phyloP scores from a whole-genome alignment of 148 eudicot genomes.

The Silene latifolia region DNA sequence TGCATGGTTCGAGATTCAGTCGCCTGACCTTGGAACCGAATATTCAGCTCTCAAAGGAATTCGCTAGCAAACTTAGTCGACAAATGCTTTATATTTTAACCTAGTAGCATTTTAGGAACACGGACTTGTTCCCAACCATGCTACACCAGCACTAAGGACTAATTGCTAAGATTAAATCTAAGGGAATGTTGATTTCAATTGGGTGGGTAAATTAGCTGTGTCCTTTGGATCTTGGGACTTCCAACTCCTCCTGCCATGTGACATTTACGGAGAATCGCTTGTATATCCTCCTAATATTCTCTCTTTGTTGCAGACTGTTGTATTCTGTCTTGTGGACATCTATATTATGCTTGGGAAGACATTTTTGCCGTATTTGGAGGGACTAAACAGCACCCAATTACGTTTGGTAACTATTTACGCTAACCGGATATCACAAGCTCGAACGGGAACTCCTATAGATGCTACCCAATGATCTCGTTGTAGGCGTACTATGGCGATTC shows the following conservation, averaged over 20 bases:
- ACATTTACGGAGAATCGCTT: background rate
- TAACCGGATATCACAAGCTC: constrained; percentile 90
- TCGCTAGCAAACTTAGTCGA: background rate
- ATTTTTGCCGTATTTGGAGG: constrained; percentile 88
- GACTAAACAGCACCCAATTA: constrained; percentile 89
- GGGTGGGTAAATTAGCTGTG: background rate
- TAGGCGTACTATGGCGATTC: constrained; percentile 16
- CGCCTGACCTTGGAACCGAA: too few relatives aligned
- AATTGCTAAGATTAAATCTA: too few relatives aligned
- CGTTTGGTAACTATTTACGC: constrained; percentile 94
- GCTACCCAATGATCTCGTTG: constrained; percentile 32
- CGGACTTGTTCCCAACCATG: too few relatives aligned
- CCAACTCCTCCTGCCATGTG: too few relatives aligned
- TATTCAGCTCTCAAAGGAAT: background rate
- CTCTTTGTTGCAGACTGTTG: constrained; percentile 70
- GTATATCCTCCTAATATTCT: background rate
- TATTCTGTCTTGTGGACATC: constrained; percentile 95
- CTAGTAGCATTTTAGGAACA: too few relatives aligned
- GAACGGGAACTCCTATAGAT: constrained; percentile 73
- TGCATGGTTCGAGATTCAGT: background rate
- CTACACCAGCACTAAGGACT: too few relatives aligned
- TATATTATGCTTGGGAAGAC: constrained; percentile 91
- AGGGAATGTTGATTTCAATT: background rate
- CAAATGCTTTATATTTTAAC: too few relatives aligned
- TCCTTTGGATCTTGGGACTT: background rate